These are phyloP conservation scores for Aspergillus luchuensis DNA, from an alignment of 2,329 filamentous ascomycete genomes.

Conservation along the genomic window DNA sequence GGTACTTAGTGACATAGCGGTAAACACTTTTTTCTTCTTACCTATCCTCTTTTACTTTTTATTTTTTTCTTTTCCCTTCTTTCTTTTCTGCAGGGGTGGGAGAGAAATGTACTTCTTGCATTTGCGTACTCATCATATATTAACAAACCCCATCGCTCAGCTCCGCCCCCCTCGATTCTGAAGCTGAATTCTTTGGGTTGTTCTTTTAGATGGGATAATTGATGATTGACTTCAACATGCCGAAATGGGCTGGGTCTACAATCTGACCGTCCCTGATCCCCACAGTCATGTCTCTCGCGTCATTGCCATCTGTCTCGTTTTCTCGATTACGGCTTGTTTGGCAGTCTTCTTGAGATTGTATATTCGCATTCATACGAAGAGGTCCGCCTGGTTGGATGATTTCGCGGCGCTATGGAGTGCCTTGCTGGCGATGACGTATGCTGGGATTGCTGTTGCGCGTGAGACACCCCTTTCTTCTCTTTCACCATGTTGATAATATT, in stretches of 20 bases:
- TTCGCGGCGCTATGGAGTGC: slow-evolving; percentile 28
- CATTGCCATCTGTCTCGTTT: slow-evolving; percentile 26
- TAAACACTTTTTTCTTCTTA: too few relatives aligned
- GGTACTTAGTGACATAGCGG: too few relatives aligned
- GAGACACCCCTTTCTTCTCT: slow-evolving; percentile 8
- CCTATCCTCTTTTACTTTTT: too few relatives aligned
- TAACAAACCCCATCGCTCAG: too few relatives aligned
- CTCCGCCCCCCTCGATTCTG: too few relatives aligned
- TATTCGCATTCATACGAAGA: slow-evolving; percentile 24
- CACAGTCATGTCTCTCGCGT: slow-evolving; percentile 23
- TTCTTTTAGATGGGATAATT: too few relatives aligned
- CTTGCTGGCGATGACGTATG: slow-evolving; percentile 23
- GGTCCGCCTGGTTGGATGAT: slow-evolving; percentile 29
- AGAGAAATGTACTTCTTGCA: too few relatives aligned
- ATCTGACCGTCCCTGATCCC: slow-evolving; percentile 28
- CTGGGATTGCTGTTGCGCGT: slow-evolving; percentile 23
- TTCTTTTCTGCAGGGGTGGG: too few relatives aligned
- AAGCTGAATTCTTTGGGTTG: too few relatives aligned
- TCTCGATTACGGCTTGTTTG: slow-evolving; percentile 24
- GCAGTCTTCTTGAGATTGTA: slow-evolving; percentile 29
- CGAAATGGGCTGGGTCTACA: slow-evolving; percentile 34
- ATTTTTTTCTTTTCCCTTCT: too few relatives aligned
- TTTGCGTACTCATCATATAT: too few relatives aligned
- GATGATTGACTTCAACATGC: background rate
- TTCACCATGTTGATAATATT: background rate